Base-by-base conservation (phyloP, 768 basidiomycete genomes). In the Cytidiella melzeri region DNA sequence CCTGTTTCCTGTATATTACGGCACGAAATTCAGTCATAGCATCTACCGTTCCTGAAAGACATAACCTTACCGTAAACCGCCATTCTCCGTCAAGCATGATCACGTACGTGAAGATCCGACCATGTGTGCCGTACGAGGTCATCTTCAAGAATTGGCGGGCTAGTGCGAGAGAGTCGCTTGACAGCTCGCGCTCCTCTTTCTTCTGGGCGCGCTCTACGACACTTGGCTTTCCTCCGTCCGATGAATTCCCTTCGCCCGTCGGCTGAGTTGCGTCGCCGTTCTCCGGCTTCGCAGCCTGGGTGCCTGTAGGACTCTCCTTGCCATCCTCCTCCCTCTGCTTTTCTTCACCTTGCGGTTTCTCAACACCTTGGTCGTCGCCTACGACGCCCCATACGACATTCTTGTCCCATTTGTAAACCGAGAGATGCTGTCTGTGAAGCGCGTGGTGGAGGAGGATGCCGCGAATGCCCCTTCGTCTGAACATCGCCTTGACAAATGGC, bases 31-130 rank as follows among this genome's bases (percentile, higher is more conserved):
- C n/a, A n/a, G n/a, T n/a, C n/a, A n/a, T n/a, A 5, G 6, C 13
- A 13, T 18, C 6, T 13, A 18, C 6, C 20, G 19, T 21, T 3
- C 7, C 1, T 37, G 1, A 37, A n/a, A n/a, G n/a, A n/a, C n/a
- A n/a, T n/a, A n/a, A n/a, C n/a, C 59, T 23, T 39, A 61, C 57
- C 15, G 72, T 74, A 58, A 73, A 75, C 39, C 73, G 54, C 64
- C 68, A 65, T 48, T 74, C 57, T 34, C 67, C 69, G 50, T 73
- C 70, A 19, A 73, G 64, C 18, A 71, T 71, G 40, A 74, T 67
- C 11, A 73, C 71, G 57, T 72, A 75, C 34, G 73, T 75, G 58
- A 70, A 74, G 3, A 73, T 62, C 41, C 70, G 57, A 4, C 66
- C 70, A 26, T 69, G 68, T 38, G 69, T 61, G 27, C 73, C 73